A percentile compares a stretch with the other conserved stretches of the same genome.
Conservation (phyloP, 768 basidiomycete species). For the Kwoniella bestiolae region DNA sequence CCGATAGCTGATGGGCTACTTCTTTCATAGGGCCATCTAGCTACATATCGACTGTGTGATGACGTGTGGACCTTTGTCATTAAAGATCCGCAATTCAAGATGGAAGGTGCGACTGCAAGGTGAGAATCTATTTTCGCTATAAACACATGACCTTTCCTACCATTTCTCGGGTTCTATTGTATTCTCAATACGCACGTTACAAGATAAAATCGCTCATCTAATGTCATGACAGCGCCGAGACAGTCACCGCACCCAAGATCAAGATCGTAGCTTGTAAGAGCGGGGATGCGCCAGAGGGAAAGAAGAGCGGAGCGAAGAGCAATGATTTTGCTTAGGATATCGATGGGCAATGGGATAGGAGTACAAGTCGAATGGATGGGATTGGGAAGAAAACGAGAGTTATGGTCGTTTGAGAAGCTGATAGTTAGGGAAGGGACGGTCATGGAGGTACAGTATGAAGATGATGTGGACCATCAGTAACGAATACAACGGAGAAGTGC, state of each 20-base stretch:
- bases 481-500: too few relatives aligned
- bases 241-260: conserved; percentile 67
- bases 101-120: conserved; percentile 64
- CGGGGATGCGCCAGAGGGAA: conserved; percentile 80
- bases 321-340: conserved; percentile 9
- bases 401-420: too few relatives aligned
- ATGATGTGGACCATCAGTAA: too few relatives aligned
- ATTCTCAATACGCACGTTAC: too few relatives aligned
- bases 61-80: conserved; percentile 97
- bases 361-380: too few relatives aligned
- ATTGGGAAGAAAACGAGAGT: too few relatives aligned
- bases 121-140: conserved; percentile 25
- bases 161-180: too few relatives aligned
- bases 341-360: background rate
- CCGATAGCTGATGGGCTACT: conserved; percentile 2
- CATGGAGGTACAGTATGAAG: too few relatives aligned
- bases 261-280: conserved; percentile 99
- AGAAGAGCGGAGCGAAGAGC: conserved; percentile 65
- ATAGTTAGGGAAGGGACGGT: too few relatives aligned
- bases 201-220: too few relatives aligned
- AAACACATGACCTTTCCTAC: too few relatives aligned
- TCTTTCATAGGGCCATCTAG: conserved; percentile 73
- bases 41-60: conserved; percentile 66
- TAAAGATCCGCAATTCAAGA: conserved; percentile 89
- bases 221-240: conserved; percentile 43